Percentiles rank a stretch among this genome's conserved stretches.
Conservation (phyloP, 1,284 basidiomycete species). For the Moesziomyces aphidis region DNA sequence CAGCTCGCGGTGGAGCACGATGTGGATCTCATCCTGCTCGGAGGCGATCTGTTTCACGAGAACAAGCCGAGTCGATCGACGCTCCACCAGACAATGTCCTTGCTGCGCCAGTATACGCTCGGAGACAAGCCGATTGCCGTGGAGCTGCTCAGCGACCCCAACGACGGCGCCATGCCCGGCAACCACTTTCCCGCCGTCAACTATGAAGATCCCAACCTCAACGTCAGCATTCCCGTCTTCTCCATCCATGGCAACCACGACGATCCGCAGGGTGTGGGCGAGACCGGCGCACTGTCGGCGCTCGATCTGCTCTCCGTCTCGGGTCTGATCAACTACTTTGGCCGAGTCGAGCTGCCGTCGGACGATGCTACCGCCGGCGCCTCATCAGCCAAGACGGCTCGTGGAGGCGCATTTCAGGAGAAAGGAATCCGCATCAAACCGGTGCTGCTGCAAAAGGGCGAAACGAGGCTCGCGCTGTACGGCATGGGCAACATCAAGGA, state of each 20-base stretch:
- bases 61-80: conserved; percentile 92
- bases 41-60: conserved; percentile 97
- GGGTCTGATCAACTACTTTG: conserved; percentile 97
- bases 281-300: conserved; percentile 88
- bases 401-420: conserved; percentile 73
- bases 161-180: conserved; percentile 73
- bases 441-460: conserved; percentile 88
- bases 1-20: conserved; percentile 85
- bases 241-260: conserved; percentile 99
- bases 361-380: conserved; percentile 33
- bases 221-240: conserved; percentile 93
- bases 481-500: conserved; percentile 98
- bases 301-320: conserved; percentile 93
- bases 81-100: conserved; percentile 78
- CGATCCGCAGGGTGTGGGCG: conserved; percentile 93
- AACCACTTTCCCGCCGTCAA: conserved; percentile 87
- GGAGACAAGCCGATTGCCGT: conserved; percentile 87
- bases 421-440: conserved; percentile 89
- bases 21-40: conserved; percentile 76
- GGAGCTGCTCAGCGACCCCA: conserved; percentile 90
- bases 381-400: conserved; percentile 56
- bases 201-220: conserved; percentile 96
- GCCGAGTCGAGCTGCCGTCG: conserved; percentile 75
- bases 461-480: conserved; percentile 86
- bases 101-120: conserved; percentile 89